Conservation (phyloP, 2,329 filamentous ascomycete species). For the Phialophora macrospora region DNA sequence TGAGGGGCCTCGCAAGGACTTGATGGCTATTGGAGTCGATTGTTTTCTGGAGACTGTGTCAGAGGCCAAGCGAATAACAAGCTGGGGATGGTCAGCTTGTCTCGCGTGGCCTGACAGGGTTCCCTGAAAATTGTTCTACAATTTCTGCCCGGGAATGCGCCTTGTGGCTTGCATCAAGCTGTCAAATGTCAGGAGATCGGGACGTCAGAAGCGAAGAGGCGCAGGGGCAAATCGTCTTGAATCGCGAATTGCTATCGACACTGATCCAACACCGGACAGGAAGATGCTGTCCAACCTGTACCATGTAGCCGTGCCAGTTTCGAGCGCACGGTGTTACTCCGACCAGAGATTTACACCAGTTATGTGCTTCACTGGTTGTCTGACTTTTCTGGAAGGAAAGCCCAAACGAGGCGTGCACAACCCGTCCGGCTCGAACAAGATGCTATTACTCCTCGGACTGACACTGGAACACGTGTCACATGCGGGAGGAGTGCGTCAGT, state of each 20-base stretch:
- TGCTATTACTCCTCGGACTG: slow-evolving; percentile 15
- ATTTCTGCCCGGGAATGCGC: neutral
- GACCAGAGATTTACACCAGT: neutral
- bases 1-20: neutral
- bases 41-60: neutral
- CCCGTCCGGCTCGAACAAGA: neutral
- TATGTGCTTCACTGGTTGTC: neutral
- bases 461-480: slow-evolving; percentile 1
- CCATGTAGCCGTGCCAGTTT: slow-evolving; percentile 3
- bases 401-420: neutral
- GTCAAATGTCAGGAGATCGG: slow-evolving; percentile 19
- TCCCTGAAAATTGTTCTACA: slow-evolving; percentile 7
- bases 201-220: slow-evolving; percentile 16
- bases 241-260: neutral
- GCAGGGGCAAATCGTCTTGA: neutral
- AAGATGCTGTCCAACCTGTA: neutral
- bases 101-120: slow-evolving; percentile 19
- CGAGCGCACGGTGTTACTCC: neutral
- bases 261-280: neutral
- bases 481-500: neutral
- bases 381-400: slow-evolving; percentile 7
- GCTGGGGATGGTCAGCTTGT: neutral
- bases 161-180: slow-evolving; percentile 18
- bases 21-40: neutral
- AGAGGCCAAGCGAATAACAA: neutral